Evolutionary conservation across 2,329 filamentous ascomycete genomes (phyloP), one percentile per base, ranked within the genome.

Genomic region (Sodiomyces alkalinus): DNA sequence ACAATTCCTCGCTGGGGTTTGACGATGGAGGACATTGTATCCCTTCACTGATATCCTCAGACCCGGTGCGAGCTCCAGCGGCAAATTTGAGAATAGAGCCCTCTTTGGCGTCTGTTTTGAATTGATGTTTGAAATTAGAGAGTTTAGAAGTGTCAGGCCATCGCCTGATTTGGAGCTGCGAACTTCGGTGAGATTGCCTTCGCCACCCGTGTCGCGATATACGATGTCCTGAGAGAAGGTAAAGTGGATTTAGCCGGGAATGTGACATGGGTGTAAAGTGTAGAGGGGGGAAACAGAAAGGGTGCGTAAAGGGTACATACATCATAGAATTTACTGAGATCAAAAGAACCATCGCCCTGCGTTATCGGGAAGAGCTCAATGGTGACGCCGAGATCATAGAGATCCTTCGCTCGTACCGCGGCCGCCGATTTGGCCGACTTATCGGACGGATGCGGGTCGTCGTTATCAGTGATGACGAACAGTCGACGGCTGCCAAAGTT

Each of bases 381-480:
- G 1, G 71, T 72, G 17, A 94, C 85, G 4, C 86, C 85, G 17
- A 96, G 61, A 46, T 98, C 90, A 47, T 94, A 96, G 14, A 98
- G 52, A 55, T 98, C 90, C 48, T 93, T 92, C 17, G 90, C 90
- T 29, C 86, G 72, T 5, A 90, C 82, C 6, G 81, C 76, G 4
- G 90, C 82, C 19, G 79, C 73, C 10, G 79, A 78, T 29, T 77
- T 74, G 17, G 77, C 62, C 6, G 67, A 61, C 52, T 86, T 90
- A 47, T 81, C 75, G 12, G 68, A 62, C 1, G 60, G 57, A 47
- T 92, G 81, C 4, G 90, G 90, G 38, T 85, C 68, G 48, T 96
- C 90, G 38, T 92, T 82, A 49, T 96, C 85, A 0, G 90, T 96
- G 31, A 98, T 82, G 37, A 98, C 73, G 53, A 98, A 98, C n/a